These are phyloP conservation scores for Daldinia loculata DNA, from an alignment of 495 filamentous ascomycete genomes.

Conservation along the genomic window DNA sequence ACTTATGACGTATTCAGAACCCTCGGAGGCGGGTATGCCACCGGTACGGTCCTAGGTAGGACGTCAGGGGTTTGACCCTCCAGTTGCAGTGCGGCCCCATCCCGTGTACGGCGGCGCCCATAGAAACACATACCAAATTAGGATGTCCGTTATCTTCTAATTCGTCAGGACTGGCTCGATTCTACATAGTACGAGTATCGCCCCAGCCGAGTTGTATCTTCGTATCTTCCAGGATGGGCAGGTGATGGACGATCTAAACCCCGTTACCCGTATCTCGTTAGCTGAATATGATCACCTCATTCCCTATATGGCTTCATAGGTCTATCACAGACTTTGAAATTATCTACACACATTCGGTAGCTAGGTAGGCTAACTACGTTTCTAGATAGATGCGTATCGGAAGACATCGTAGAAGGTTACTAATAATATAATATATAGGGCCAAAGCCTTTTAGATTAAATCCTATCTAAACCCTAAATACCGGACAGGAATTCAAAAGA, in stretches of 20 bases:
- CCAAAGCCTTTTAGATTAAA: too few species aligned
- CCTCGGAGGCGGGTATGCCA: neutral
- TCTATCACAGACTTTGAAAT: too few species aligned
- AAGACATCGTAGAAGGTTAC: too few species aligned
- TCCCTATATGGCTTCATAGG: neutral
- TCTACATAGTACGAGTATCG: neutral
- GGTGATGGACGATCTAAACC: neutral
- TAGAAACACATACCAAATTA: slow-evolving; percentile 17
- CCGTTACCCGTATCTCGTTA: neutral
- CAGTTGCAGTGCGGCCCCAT: slow-evolving; percentile 5
- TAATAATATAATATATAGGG: too few species aligned
- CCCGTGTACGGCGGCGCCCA: slow-evolving; percentile 1
- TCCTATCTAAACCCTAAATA: too few species aligned
- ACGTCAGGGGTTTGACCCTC: neutral
- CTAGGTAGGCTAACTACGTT: too few species aligned
- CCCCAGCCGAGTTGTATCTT: neutral
- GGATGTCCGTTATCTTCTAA: slow-evolving; percentile 29
- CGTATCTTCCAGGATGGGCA: neutral
- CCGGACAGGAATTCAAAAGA: too few species aligned
- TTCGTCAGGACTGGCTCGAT: slow-evolving; percentile 2
- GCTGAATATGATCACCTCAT: neutral
- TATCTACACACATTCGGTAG: too few species aligned
- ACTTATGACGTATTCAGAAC: neutral
- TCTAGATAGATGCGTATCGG: too few species aligned
- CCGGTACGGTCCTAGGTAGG: neutral